A percentile compares a stretch with the other conserved stretches of the same genome.
These are phyloP conservation scores for Wickerhamomyces silvicola DNA, from an alignment of 805 yeast species.

Conservation along the genomic window DNA sequence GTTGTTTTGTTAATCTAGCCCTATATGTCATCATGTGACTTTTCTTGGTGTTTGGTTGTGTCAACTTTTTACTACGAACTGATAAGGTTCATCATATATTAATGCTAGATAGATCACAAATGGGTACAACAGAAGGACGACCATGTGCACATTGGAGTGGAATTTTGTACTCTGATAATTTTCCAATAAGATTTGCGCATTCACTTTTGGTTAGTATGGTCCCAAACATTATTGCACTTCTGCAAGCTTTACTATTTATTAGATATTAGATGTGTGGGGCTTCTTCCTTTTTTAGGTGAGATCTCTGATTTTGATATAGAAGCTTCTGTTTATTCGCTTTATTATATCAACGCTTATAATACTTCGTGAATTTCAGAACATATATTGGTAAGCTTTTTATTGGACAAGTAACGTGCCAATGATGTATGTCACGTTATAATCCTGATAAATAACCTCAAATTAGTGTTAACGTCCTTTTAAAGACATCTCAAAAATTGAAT, in stretches of 20 bases:
- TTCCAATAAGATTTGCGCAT: constrained; percentile 37
- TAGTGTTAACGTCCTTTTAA: constrained; percentile 20
- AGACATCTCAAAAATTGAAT: constrained; percentile 26
- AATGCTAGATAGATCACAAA: constrained; percentile 22
- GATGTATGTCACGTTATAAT: constrained; percentile 28
- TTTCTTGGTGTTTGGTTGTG: constrained; percentile 2
- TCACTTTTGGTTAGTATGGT: constrained; percentile 36
- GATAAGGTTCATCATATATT: not conserved
- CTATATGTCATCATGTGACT: no score
- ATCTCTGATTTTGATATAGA: constrained; percentile 9
- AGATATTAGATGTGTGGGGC: constrained; percentile 34
- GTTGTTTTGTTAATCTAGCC: no score
- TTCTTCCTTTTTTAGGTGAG: constrained; percentile 18
- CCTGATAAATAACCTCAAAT: constrained; percentile 22
- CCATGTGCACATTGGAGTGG: constrained; percentile 90
- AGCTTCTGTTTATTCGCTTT: constrained; percentile 18
- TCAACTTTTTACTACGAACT: not conserved
- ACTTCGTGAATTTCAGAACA: constrained; percentile 37
- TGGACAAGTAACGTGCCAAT: constrained; percentile 32
- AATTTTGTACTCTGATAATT: constrained; percentile 40
- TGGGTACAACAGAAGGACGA: constrained; percentile 63
- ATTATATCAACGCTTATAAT: constrained; percentile 9
- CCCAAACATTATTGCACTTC: constrained; percentile 70
- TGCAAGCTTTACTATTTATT: constrained; percentile 58
- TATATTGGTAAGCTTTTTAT: constrained; percentile 35